Evolutionary conservation across 2,329 filamentous ascomycete species (phyloP).

Genomic region (Cladosporium sp.): DNA sequence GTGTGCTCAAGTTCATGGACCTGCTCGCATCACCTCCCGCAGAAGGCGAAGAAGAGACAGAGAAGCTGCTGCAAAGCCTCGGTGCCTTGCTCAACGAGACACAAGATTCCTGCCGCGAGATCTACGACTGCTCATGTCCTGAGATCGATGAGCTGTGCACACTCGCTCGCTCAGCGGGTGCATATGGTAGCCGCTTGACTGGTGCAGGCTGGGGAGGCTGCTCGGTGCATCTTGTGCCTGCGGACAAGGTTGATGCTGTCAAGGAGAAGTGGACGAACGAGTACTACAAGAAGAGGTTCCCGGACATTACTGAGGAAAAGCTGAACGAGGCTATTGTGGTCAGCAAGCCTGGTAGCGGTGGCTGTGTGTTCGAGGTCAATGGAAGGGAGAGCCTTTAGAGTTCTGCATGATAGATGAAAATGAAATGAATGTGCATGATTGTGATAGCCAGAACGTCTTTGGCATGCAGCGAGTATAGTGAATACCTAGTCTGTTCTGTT

Average conservation of each 20-base stretch:
- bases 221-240: constrained; percentile 87
- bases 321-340: constrained; percentile 79
- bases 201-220: constrained; percentile 97
- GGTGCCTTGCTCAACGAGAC: constrained; percentile 86
- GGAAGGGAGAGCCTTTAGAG: constrained; percentile 5
- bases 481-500: neutral
- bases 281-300: constrained; percentile 76
- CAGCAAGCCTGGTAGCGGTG: constrained; percentile 78
- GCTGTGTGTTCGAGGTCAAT: constrained; percentile 37
- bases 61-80: constrained; percentile 70
- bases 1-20: constrained; percentile 79
- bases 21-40: constrained; percentile 59
- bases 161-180: constrained; percentile 74
- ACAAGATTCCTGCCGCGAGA: constrained; percentile 79
- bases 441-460: too few relatives aligned
- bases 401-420: constrained; percentile 4
- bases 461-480: too few relatives aligned
- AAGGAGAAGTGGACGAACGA: constrained; percentile 74
- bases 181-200: constrained; percentile 82
- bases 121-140: constrained; percentile 88
- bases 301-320: constrained; percentile 69
- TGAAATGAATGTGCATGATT: neutral
- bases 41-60: constrained; percentile 53
- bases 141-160: constrained; percentile 88
- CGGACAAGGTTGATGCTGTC: constrained; percentile 75